Evolutionary conservation across 148 eudicot genomes (phyloP).

Genomic region (Nyssa sinensis): DNA sequence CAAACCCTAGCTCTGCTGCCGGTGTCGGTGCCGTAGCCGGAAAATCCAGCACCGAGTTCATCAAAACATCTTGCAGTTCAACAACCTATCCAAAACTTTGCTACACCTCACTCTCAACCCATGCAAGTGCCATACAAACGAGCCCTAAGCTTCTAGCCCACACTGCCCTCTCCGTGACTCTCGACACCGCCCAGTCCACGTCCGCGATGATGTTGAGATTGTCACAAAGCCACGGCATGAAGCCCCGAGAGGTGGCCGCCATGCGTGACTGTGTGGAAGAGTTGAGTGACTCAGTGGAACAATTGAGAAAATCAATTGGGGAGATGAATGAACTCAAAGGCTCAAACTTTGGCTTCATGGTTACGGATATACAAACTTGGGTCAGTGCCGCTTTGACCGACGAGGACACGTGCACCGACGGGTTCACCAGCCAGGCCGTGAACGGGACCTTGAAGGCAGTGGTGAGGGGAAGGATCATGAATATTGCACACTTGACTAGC

Average conservation of each 20-base stretch:
- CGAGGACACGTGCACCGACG: constrained; percentile 42
- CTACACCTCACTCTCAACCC: constrained; percentile 45
- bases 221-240: constrained; percentile 18
- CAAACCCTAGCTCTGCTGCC: background rate
- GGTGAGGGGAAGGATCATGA: constrained; percentile 28
- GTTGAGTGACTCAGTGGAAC: constrained; percentile 12
- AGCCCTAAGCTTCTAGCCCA: constrained; percentile 40
- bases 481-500: constrained; percentile 42
- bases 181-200: constrained; percentile 38
- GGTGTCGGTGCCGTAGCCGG: constrained; percentile 5
- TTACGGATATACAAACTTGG: constrained; percentile 56
- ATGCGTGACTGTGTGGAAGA: constrained; percentile 23
- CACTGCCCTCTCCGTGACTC: constrained; percentile 42
- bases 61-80: constrained; percentile 38
- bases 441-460: constrained; percentile 30
- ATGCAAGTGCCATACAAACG: constrained; percentile 38
- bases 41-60: constrained; percentile 28
- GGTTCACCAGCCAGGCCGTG: constrained; percentile 33
- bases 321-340: constrained; percentile 29
- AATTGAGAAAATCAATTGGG: constrained; percentile 23
- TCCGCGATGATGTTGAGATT: constrained; percentile 27
- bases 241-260: constrained; percentile 17
- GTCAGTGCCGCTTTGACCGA: constrained; percentile 51
- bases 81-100: constrained; percentile 57
- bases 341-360: constrained; percentile 11